Evolutionary conservation across 352 stramenopile genomes (phyloP), one percentile per base, ranked within the genome.

Genomic region (Phytophthora cryptogea): DNA sequence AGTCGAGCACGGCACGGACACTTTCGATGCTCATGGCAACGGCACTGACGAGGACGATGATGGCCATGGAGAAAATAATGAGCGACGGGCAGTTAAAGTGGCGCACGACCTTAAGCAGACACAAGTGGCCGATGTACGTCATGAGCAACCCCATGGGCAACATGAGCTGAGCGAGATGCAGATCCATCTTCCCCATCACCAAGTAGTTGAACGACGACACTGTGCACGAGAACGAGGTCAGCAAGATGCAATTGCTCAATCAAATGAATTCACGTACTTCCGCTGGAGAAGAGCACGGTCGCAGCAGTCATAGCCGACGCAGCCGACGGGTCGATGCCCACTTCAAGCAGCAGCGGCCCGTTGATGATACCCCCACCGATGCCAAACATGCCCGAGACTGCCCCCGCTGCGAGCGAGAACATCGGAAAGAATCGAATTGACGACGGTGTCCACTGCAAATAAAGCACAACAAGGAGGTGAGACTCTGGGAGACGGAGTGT

Each of bases 341-440:
- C 91, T 45, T 97, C 88, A 3, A 99, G 82, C 80, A 99, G 94
- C 16, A 98, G 62, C 2, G 95, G 95, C 1, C 89, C 94, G 54
- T 97, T 98, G 43, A 99, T 89, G 54, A 99, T 98, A 16, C 95
- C 96, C 43, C 95, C 96, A 3, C 94, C 95, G 23, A 98, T 90
- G 11, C 95, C 96, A 71, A 99, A 98, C 84, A 98, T 93, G 10
- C 95, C 95, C 1, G 92, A 90, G 56, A 97, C 89, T 20, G 97
- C 80, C 16, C 95, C 96, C 20, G 94, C 94, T 7, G 94, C 70
- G 50, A 96, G 82, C 50, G 89, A 96, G 26, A 98, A 71, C 0
- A 86, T 45, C 0, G 95, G 94, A 73, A 98, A 99, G 37, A 92
- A 83, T 16, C 77, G 69, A 43, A 93, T 76, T 28, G 78, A 90